Base-by-base conservation (phyloP, 257 asterid species). In the Nicotiana tabacum region DNA sequence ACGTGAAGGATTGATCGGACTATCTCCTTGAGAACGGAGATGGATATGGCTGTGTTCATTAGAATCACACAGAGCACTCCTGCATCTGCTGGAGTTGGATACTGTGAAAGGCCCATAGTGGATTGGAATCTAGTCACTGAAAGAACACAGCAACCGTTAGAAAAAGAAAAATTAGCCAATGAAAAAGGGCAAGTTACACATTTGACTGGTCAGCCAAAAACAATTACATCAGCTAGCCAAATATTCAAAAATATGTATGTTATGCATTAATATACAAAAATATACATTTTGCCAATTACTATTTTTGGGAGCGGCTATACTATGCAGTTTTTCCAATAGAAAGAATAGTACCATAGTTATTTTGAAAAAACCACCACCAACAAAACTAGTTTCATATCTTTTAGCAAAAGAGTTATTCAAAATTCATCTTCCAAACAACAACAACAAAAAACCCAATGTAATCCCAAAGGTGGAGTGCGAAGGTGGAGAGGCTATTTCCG, bases 31-130 rank as follows among this genome's bases (percentile, higher is more conserved):
- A 92, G 84, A 55, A 91, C 91, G 48, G 97, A 91, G 82, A 95
- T 92, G 66, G 98, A 95, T 13, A 90, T 93, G 32, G 94, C 99
- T 1, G 99, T 92, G 88, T 95, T 92, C 15, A 93, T 95, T 39
- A 95, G 89, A 61, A 95, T 91, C 70, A 95, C 90, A 57, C 95
- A 95, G 72, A 95, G 92, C 30, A 93, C 94, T 32, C 99, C 99
- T 0, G 93, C 97, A 62, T 95, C 99, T 1, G 97, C 91, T 69
- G 98, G 97, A 82, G 92, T 80, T 4, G 95, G 93, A 80, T 95
- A 95, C 43, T 96, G 90, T 5, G 97, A 92, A 33, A 95, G 93
- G 53, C 98, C 98, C 99, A 95, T 95, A 66, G 65, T 62, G 57
- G 48, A 43, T 82, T 29, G 46, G 66, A 81, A 85, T 77, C 93